Evolutionary conservation across 2,329 filamentous ascomycete species (phyloP).

Genomic region (Tolypocladium tundrense): DNA sequence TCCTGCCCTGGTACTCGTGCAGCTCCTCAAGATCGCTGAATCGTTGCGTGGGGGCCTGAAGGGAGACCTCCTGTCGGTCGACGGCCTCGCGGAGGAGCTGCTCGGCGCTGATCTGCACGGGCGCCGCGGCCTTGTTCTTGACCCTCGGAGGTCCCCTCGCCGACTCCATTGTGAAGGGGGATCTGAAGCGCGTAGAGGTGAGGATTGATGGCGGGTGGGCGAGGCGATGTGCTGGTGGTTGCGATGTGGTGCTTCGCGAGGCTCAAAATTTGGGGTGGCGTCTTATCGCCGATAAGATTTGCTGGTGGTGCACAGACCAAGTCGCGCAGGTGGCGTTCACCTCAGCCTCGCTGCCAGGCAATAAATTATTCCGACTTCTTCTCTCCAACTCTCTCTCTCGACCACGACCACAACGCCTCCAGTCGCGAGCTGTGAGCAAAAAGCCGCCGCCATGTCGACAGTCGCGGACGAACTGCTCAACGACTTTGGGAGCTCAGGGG

Average conservation of each 20-base stretch:
- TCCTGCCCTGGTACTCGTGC: slow-evolving; percentile 92
- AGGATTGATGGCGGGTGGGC: background rate
- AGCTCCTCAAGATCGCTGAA: slow-evolving; percentile 96
- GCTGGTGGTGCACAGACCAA: background rate
- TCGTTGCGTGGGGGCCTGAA: slow-evolving; percentile 86
- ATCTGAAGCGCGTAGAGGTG: background rate
- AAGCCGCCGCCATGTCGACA: slow-evolving; percentile 59
- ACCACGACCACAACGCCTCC: background rate
- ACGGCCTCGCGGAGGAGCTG: slow-evolving; percentile 96
- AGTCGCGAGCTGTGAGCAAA: background rate
- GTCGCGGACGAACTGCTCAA: slow-evolving; percentile 87
- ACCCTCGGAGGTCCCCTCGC: slow-evolving; percentile 87
- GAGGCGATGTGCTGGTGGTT: slow-evolving; percentile 1
- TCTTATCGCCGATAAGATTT: background rate
- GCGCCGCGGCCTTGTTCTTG: slow-evolving; percentile 96
- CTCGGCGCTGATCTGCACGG: slow-evolving; percentile 86
- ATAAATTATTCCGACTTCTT: background rate
- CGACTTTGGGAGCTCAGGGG: slow-evolving; percentile 55
- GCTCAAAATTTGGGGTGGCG: slow-evolving; percentile 12
- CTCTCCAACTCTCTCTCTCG: background rate
- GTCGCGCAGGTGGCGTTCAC: background rate
- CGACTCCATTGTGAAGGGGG: slow-evolving; percentile 63
- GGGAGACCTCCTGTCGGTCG: slow-evolving; percentile 79
- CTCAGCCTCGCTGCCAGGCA: background rate
- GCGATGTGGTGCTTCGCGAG: slow-evolving; percentile 6